Evolutionary conservation across 2,329 filamentous ascomycete species (phyloP).

Genomic region (Sporothrix mexicana): DNA sequence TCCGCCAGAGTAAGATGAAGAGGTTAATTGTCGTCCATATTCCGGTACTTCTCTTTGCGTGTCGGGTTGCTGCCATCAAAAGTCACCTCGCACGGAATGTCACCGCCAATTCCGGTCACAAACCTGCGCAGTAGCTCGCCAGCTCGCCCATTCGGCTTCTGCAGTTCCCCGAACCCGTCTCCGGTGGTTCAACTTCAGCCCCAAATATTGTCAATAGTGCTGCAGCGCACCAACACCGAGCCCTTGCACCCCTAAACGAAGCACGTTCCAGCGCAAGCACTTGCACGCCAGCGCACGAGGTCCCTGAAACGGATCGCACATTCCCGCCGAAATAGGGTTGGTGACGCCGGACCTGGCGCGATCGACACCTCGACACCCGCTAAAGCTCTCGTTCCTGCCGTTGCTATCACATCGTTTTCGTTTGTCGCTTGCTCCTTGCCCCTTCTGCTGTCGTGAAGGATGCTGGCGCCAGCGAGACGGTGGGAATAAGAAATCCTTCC

Average conservation of each 20-base stretch:
- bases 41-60: neutral
- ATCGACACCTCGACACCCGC: neutral
- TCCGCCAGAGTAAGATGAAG: neutral
- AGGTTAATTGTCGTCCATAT: neutral
- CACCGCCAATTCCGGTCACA: neutral
- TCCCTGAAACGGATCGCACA: neutral
- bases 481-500: neutral
- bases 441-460: neutral
- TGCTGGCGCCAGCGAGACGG: constrained; percentile 15
- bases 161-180: constrained; percentile 6
- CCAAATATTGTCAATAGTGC: too few species aligned
- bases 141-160: neutral
- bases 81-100: constrained; percentile 5
- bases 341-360: neutral
- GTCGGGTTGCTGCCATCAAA: neutral
- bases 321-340: constrained; percentile 3
- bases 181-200: neutral
- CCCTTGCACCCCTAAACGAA: too few species aligned
- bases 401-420: neutral
- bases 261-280: too few species aligned
- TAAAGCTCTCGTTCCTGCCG: neutral
- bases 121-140: neutral
- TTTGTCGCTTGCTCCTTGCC: neutral
- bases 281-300: neutral
- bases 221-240: too few species aligned